A percentile compares a stretch with the other conserved stretches of the same genome.
These are phyloP conservation scores for Solanum chiquidenum DNA, from an alignment of 257 asterid genomes.

Conservation along the genomic window DNA sequence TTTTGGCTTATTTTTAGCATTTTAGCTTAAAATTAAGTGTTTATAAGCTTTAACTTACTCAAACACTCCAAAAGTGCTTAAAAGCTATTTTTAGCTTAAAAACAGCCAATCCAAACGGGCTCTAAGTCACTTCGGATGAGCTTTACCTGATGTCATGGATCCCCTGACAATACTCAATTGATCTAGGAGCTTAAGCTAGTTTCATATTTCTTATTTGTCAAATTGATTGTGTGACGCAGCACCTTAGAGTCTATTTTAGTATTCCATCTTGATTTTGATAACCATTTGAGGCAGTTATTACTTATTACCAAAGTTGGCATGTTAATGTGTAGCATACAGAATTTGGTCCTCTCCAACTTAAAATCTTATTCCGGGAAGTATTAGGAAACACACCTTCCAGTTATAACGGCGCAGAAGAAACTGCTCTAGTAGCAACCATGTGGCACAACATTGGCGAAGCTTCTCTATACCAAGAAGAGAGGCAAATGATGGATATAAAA, in stretches of 20 bases:
- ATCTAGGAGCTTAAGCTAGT: not conserved
- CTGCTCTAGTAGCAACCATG: constrained; percentile 96
- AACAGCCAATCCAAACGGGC: not conserved
- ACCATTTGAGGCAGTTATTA: not conserved
- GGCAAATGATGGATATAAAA: constrained; percentile 84
- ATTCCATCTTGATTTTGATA: not conserved
- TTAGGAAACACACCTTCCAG: constrained; percentile 65
- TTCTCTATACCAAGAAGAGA: constrained; percentile 91
- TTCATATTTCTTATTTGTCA: not conserved
- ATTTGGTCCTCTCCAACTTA: constrained; percentile 1
- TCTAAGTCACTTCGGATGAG: not conserved
- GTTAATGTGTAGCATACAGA: not conserved
- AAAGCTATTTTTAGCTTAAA: not conserved
- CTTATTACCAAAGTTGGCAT: not conserved
- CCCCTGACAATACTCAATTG: not conserved
- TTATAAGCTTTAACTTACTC: not conserved
- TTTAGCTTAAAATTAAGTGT: not conserved
- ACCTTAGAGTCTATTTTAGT: not conserved
- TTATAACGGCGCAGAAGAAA: constrained; percentile 70
- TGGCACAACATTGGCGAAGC: constrained; percentile 88
- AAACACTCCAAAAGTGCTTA: not conserved
- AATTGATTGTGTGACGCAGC: not conserved
- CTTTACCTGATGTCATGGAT: not conserved
- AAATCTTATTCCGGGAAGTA: not conserved
- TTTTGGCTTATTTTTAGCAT: too few relatives aligned